Conservation (phyloP, 2,329 filamentous ascomycete species). For the Colletotrichum sp. region DNA sequence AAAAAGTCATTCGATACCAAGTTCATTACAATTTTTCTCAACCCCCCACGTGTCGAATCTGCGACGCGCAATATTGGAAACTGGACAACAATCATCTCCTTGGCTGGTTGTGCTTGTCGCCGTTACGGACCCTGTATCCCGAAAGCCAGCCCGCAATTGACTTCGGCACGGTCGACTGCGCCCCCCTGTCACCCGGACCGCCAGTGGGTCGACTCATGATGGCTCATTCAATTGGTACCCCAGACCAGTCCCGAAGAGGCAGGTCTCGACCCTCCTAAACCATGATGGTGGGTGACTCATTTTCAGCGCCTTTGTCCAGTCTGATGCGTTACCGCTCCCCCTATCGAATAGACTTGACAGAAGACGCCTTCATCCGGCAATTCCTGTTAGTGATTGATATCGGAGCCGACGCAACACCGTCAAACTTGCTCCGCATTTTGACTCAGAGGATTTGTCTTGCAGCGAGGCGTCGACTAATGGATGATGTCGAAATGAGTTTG, state of each 20-base stretch:
- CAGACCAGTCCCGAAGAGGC: constrained; percentile 1
- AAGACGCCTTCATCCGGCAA: background rate
- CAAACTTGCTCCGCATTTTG: background rate
- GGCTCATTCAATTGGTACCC: constrained; percentile 11
- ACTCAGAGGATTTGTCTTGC: background rate
- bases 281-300: constrained; percentile 1
- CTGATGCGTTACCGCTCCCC: too few species aligned
- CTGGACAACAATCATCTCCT: background rate
- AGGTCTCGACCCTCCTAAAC: background rate
- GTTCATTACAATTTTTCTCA: background rate
- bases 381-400: background rate
- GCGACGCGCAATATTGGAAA: background rate
- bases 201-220: background rate
- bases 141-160: background rate
- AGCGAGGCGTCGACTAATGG: background rate
- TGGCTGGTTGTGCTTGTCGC: background rate
- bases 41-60: rapidly evolving
- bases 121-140: background rate
- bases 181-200: background rate
- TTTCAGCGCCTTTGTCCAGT: background rate
- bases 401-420: background rate
- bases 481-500: background rate
- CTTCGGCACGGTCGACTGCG: background rate
- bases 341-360: background rate
- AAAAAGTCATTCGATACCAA: constrained; percentile 22